Evolutionary conservation across 192 early-diverging fungal species (phyloP), one percentile per base, ranked within the genome.

Genomic region (Coemansia sp.): DNA sequence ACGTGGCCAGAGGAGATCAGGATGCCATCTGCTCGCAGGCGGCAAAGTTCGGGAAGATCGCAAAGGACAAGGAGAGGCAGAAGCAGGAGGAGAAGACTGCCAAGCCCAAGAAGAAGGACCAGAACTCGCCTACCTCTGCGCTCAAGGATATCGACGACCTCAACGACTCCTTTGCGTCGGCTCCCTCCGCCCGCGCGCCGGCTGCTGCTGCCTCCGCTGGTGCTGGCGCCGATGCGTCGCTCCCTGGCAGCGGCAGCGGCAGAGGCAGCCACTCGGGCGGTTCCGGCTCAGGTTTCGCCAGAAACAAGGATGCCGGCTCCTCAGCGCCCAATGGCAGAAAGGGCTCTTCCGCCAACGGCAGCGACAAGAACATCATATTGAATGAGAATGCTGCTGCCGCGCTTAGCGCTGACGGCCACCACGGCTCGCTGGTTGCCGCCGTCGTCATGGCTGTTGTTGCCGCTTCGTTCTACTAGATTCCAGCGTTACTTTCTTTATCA

Each of bases 61-160:
- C 80, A 39, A 82, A 82, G 51, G 80, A 82, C 11, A 76, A 74
- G 49, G 80, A 82, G 46, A 70, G 60, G n/a, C 75, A 69, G 49
- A 70, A 59, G 20, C 49, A 51, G 32, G 75, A 77, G 0, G 75
- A 82, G 25, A 76, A 76, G 46, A 72, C 64, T 7, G 65, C 61
- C 44, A 82, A 77, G 62, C 50, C 50, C 7, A 71, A 66, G 39
- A 76, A 71, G 40, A 59, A 66, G 46, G 65, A 74, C 2, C 32
- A 41, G 4, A 20, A 65, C 10, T 51, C 68, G 0, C 49, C 51
- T 16, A 67, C 74, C 5, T 32, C 38, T 11, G 32, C 38, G 6
- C 58, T 63, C 1, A 76, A 71, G 54, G 65, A 75, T 50, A 74
- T 82, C 17, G 73, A 77, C 41, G 80, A 82, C 40, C n/a, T 82